These are phyloP conservation scores for Abrus precatorius DNA, from an alignment of 306 rosid species.

Conservation along the genomic window DNA sequence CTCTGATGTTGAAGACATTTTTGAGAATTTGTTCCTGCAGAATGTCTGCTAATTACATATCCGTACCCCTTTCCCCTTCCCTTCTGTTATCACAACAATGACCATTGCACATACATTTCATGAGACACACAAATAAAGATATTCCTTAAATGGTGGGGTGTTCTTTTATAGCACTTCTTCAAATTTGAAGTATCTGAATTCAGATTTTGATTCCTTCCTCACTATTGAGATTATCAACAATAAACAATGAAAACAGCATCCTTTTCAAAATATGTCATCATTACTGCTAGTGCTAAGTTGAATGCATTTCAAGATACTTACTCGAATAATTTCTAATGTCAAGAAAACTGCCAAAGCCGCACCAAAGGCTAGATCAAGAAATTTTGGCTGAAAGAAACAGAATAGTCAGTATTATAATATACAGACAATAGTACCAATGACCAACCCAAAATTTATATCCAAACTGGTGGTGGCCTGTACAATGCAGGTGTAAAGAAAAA, in stretches of 20 bases:
- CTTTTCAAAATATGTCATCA: conserved; percentile 39
- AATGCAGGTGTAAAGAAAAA: not conserved
- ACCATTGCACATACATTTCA: conserved; percentile 1
- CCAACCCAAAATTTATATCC: conserved; percentile 31
- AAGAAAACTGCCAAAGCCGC: conserved; percentile 90
- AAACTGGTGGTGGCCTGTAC: not conserved
- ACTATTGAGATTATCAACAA: conserved; percentile 17
- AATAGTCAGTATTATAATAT: conserved; percentile 46
- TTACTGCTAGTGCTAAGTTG: conserved; percentile 7
- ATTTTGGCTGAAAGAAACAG: conserved; percentile 80
- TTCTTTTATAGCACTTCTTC: conserved; percentile 25
- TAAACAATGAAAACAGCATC: conserved; percentile 18
- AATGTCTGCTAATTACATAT: conserved; percentile 9
- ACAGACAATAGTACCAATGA: conserved; percentile 23
- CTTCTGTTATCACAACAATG: conserved; percentile 32
- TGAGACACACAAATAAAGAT: conserved; percentile 41
- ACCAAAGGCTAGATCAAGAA: conserved; percentile 93
- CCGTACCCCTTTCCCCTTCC: not conserved
- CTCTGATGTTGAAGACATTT: not conserved
- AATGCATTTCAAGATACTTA: conserved; percentile 57
- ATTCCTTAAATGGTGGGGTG: not conserved
- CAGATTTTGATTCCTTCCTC: not conserved
- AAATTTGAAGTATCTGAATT: conserved; percentile 27
- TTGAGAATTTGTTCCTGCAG: conserved; percentile 1
- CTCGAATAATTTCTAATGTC: conserved; percentile 89